Evolutionary conservation across 2,329 filamentous ascomycete genomes (phyloP).

Genomic region (Purpureocillium takamizusanense): DNA sequence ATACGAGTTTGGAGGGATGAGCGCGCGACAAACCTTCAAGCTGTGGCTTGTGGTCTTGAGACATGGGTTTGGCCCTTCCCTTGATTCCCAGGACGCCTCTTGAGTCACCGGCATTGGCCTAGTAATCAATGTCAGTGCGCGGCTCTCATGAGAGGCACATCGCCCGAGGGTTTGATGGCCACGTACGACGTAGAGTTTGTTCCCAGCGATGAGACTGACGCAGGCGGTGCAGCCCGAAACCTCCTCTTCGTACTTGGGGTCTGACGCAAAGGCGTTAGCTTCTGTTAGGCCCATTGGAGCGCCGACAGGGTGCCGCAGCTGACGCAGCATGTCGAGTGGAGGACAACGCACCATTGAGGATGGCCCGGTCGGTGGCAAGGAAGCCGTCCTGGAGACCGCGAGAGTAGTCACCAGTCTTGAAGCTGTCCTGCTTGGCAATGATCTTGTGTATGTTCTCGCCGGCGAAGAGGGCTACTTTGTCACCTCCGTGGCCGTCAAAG

Average conservation of each 20-base stretch:
- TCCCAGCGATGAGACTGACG: conserved; percentile 76
- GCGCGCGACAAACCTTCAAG: conserved; percentile 68
- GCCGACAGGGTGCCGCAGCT: not conserved
- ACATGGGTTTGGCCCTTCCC: conserved; percentile 91
- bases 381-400: conserved; percentile 97
- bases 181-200: conserved; percentile 94
- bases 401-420: conserved; percentile 83
- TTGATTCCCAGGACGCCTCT: conserved; percentile 93
- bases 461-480: conserved; percentile 89
- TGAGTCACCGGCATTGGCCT: conserved; percentile 97
- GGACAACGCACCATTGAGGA: conserved; percentile 68
- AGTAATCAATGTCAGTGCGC: not conserved
- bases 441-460: conserved; percentile 92
- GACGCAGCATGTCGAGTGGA: not conserved
- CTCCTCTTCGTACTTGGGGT: conserved; percentile 94
- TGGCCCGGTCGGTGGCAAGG: conserved; percentile 88
- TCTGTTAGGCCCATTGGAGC: not conserved
- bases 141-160: no score
- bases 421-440: conserved; percentile 87
- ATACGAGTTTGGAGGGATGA: conserved; percentile 1
- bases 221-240: conserved; percentile 97
- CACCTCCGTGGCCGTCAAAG: conserved; percentile 94
- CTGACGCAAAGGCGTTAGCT: no score
- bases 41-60: conserved; percentile 98
- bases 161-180: not conserved